Evolutionary conservation across 2,329 filamentous ascomycete genomes (phyloP).

Genomic region (Fusarium sp.): DNA sequence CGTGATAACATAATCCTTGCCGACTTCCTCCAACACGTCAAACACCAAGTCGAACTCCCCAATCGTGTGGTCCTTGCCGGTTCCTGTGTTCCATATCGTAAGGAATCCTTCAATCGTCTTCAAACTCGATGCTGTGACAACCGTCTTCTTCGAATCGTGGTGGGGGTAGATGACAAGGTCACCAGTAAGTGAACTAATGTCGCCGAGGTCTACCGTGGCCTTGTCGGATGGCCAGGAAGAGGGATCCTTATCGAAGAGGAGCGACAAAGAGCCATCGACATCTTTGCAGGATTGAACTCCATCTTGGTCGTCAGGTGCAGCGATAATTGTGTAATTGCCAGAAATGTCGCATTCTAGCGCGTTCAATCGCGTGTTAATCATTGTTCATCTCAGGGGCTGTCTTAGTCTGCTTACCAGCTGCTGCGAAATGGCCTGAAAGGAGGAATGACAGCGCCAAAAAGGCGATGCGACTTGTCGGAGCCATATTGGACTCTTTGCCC

Average conservation of each 20-base stretch:
- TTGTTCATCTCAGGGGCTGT: neutral
- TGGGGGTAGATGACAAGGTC: conserved; percentile 42
- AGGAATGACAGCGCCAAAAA: conserved; percentile 39
- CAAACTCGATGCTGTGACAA: conserved; percentile 31
- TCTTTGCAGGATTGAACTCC: conserved; percentile 37
- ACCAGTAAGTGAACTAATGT: conserved; percentile 33
- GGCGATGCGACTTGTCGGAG: conserved; percentile 38
- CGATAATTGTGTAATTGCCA: conserved; percentile 42
- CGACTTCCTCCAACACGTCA: conserved; percentile 31
- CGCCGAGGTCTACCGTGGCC: conserved; percentile 40
- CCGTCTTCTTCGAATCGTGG: conserved; percentile 36
- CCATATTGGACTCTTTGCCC: conserved; percentile 36
- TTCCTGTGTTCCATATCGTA: conserved; percentile 39
- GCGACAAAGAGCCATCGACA: conserved; percentile 42
- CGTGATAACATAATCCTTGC: conserved; percentile 38
- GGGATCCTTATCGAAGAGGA: conserved; percentile 38
- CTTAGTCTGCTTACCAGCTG: conserved; percentile 32
- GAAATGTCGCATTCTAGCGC: conserved; percentile 39
- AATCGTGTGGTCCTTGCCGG: conserved; percentile 18
- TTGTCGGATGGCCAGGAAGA: conserved; percentile 37
- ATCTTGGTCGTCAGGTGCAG: conserved; percentile 30
- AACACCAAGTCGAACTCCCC: conserved; percentile 34
- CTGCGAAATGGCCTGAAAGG: conserved; percentile 30
- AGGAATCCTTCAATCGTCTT: conserved; percentile 35
- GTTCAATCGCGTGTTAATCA: conserved; percentile 4